phyloP scores from a whole-genome alignment of 768 basidiomycete genomes.

The Tylopilus intermedius region DNA sequence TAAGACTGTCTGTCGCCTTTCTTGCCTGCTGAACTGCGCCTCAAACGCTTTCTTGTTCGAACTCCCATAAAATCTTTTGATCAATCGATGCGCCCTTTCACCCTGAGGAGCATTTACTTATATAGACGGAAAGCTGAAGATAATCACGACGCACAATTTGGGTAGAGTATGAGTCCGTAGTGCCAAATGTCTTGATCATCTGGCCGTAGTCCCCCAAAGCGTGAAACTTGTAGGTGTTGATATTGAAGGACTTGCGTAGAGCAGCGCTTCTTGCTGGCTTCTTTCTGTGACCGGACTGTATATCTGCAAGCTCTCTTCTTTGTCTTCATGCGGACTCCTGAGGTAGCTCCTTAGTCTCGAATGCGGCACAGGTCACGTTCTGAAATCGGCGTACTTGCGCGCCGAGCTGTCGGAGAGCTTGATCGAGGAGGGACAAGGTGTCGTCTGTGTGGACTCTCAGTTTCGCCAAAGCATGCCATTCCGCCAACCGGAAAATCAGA shows the following conservation, averaged over 20 bases:
- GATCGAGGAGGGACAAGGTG: neutral
- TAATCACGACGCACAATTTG: too few relatives aligned
- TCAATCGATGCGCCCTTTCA: neutral
- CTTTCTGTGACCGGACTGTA: neutral
- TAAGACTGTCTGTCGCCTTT: neutral
- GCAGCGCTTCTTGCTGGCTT: neutral
- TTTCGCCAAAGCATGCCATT: conserved; percentile 15
- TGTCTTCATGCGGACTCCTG: neutral
- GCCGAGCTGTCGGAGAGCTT: neutral
- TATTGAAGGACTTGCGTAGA: conserved; percentile 11
- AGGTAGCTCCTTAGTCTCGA: neutral
- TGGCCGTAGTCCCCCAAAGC: conserved; percentile 19
- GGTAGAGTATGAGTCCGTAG: too few relatives aligned
- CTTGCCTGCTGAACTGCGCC: conserved; percentile 7
- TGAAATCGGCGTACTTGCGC: neutral
- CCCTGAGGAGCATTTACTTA: neutral
- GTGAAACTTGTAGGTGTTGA: conserved; percentile 29
- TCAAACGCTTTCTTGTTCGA: conserved; percentile 18
- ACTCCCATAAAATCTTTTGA: conserved; percentile 26
- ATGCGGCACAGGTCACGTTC: neutral
- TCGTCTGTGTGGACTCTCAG: neutral
- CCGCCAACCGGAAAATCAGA: conserved; percentile 17
- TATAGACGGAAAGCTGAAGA: too few relatives aligned
- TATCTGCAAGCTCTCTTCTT: neutral
- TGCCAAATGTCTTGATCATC: too few relatives aligned